phyloP scores from a whole-genome alignment of 495 filamentous ascomycete species.

The Pyronema omphalodes region DNA sequence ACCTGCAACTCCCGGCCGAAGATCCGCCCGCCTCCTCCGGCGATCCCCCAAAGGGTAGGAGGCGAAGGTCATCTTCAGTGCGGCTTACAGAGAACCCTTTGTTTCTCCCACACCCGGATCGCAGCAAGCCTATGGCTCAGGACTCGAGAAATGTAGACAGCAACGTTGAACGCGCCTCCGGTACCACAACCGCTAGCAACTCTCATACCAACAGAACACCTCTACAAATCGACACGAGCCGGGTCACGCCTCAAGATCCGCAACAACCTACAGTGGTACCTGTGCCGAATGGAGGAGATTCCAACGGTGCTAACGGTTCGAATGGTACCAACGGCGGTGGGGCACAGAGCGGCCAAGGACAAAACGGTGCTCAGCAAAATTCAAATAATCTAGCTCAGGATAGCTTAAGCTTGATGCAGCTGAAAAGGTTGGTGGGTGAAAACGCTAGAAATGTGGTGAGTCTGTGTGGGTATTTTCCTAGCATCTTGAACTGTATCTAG shows the following conservation, averaged over 20 bases:
- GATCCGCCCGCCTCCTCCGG: neutral
- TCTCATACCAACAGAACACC: neutral
- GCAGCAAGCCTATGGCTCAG: slow-evolving; percentile 3
- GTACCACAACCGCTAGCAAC: neutral
- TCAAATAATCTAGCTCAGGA: slow-evolving; percentile 33
- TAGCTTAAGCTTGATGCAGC: slow-evolving; percentile 65
- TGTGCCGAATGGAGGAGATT: neutral
- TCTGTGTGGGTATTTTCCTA: slow-evolving; percentile 5
- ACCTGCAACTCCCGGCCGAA: neutral
- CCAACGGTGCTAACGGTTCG: neutral
- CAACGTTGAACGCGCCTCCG: neutral
- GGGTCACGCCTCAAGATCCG: slow-evolving; percentile 6
- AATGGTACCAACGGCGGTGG: neutral
- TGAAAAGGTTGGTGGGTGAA: slow-evolving; percentile 61
- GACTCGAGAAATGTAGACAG: slow-evolving; percentile 1
- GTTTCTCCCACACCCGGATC: slow-evolving; percentile 3
- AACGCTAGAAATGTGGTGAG: slow-evolving; percentile 6
- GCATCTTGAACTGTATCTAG: slow-evolving; percentile 3
- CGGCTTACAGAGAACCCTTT: slow-evolving; percentile 3
- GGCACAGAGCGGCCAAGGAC: slow-evolving; percentile 4
- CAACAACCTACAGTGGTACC: neutral
- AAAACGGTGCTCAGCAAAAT: slow-evolving; percentile 22
- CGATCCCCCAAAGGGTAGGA: neutral
- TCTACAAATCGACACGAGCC: slow-evolving; percentile 18
- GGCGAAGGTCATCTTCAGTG: slow-evolving; percentile 8